Base-by-base conservation (phyloP, 805 yeast genomes). In the Metschnikowia chrysomelidarum region DNA sequence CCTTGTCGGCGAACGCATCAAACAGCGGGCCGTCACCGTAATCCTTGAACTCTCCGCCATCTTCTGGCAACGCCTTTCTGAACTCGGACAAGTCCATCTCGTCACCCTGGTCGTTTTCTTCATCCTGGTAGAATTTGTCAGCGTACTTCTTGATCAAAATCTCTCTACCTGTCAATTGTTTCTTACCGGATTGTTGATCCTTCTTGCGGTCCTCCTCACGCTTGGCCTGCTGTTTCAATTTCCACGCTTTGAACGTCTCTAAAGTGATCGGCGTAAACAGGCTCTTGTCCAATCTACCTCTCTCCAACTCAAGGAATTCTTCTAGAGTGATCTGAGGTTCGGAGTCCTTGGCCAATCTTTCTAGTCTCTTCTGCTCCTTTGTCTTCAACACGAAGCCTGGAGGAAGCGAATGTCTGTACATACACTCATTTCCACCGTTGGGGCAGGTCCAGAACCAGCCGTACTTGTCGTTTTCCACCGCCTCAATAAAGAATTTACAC, bases 391-490 rank as follows among this genome's bases (percentile, higher is more conserved):
- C 94, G 62, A 88, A 94, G 1, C 98, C 99, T 30, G 94, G 89
- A 25, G 99, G 99, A 55, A 93, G 72, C 7, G 97, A 84, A 63
- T 93, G 99, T 62, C 78, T 81, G 69, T 93, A 93, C 70, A 82
- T 91, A 76, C 99, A 93, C 42, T 78, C 82, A 43, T 83, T 78
- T 47, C 96, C 97, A 25, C 91, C 89, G 50, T 87, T 87, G 18
- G 98, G 98, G 69, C 98, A 93, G 14, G 75, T 73, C 98, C 98
- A 93, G 64, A 93, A 89, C 98, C 98, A 93, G 56, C 98, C 98
- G 59, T 93, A 93, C 58, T 91, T 91, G 40, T 91, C 93, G 56
- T 88, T 87, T 58, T 93, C 99, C 39, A 93, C 97, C 0, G 98
- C 98, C 41, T 88, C 96, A 47, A 93, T 86, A 67, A 93, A 94